Percentiles rank a stretch among this genome's conserved stretches.
These are phyloP conservation scores for Epichloe hybrida DNA, from an alignment of 2,329 filamentous ascomycete genomes.

Conservation along the genomic window DNA sequence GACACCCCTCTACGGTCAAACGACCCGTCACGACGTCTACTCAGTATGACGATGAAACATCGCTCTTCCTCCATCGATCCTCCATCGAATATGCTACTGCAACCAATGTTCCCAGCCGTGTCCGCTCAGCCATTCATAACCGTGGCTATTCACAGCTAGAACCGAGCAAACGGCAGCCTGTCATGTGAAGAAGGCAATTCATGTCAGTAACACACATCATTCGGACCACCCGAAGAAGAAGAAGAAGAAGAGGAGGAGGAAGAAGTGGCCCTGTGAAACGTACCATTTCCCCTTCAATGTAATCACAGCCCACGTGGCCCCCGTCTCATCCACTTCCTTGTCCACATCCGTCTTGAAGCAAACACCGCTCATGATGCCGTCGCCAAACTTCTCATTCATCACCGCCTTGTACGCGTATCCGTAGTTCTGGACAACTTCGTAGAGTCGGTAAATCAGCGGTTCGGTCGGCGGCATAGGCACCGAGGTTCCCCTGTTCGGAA, in stretches of 20 bases:
- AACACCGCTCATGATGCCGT: slow-evolving; percentile 96
- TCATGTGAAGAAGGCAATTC: not conserved
- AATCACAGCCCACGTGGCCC: slow-evolving; percentile 72
- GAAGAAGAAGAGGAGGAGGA: too few species aligned
- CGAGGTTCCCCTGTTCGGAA: slow-evolving; percentile 67
- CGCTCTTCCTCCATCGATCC: too few species aligned
- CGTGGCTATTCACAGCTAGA: slow-evolving; percentile 7
- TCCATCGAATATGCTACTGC: too few species aligned
- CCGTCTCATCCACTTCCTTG: slow-evolving; percentile 80
- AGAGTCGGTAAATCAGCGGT: slow-evolving; percentile 65
- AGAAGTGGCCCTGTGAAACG: slow-evolving; percentile 15
- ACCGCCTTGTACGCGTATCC: slow-evolving; percentile 93
- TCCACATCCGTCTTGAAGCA: slow-evolving; percentile 82
- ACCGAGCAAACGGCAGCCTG: slow-evolving; percentile 22
- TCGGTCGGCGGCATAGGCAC: slow-evolving; percentile 24
- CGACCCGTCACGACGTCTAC: too few species aligned
- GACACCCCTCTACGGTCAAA: too few species aligned
- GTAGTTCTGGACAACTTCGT: slow-evolving; percentile 94
- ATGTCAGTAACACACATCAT: not conserved
- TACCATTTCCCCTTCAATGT: slow-evolving; percentile 75
- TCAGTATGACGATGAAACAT: too few species aligned
- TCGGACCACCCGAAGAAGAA: too few species aligned
- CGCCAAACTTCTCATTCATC: slow-evolving; percentile 86
- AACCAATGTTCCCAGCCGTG: too few species aligned
- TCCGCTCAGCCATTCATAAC: too few species aligned